Evolutionary conservation across 495 filamentous ascomycete genomes (phyloP), one percentile per base, ranked within the genome.

Genomic region (Aspergillus homomorphus): DNA sequence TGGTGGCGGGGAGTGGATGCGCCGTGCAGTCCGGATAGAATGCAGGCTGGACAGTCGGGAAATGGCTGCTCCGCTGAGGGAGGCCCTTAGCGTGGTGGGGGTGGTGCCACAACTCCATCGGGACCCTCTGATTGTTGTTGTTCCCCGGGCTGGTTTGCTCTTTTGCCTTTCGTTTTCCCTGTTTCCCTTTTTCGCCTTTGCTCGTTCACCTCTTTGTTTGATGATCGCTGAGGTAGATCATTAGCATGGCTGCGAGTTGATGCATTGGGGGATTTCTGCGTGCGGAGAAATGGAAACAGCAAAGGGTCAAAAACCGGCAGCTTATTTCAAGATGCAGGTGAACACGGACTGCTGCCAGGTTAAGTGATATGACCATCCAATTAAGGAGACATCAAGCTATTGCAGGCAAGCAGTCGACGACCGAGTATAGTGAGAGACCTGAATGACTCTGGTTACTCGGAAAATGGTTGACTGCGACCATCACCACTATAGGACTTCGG

Each of bases 51-150:
- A 54, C 43, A 54, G 42, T 45, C 43, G 52, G 43, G 45, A 56
- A 61, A 60, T 62, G 57, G 60, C 58, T 60, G 42, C 42, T 38
- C 23, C 38, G 51, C 51, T 57, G 44, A 41, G 56, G 58, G 38
- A 44, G 48, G n/a, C 57, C 50, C 42, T 48, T 43, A 19, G 46
- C n/a, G 46, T 62, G 56, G 65, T 64, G 57, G 59, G 65, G 63
- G 57, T 60, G 57, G 60, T 64, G 60, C 62, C 59, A 64, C 59
- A 54, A 38, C 56, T 49, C 48, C 22, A 61, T 63, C 42, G 22
- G 53, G 49, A 50, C 30, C 24, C 42, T 15, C 55, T 51, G 22
- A 33, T 23, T 41, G 21, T 24, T 42, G 28, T 21, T 38, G 45
- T 22, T 52, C n/a, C 49, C 56, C 24, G 20, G 45, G 41, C 20